Conservation (phyloP, 768 basidiomycete genomes). For the Pulveroboletus sp. region DNA sequence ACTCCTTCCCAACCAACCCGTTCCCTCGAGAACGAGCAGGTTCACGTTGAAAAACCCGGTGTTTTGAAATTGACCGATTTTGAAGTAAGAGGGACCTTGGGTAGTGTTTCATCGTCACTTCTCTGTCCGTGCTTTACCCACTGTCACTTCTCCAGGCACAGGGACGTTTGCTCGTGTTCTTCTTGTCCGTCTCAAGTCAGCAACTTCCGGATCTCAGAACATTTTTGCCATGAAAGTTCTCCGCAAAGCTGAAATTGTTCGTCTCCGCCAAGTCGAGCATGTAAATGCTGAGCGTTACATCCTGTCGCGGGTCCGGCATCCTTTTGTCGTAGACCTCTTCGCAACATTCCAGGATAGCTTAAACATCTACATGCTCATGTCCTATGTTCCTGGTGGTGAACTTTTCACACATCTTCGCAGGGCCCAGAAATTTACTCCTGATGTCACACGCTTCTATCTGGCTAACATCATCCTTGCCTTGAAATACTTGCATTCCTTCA, state of each 20-base stretch:
- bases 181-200: conserved; percentile 73
- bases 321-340: conserved; percentile 95
- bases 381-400: conserved; percentile 95
- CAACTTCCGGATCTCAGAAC: conserved; percentile 39
- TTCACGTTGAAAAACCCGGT: conserved; percentile 58
- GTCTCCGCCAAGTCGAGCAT: conserved; percentile 94
- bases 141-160: conserved; percentile 58
- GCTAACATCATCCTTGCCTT: conserved; percentile 94
- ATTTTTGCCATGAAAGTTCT: conserved; percentile 90
- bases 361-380: conserved; percentile 98
- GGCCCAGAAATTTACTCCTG: conserved; percentile 91
- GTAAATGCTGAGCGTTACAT: conserved; percentile 96
- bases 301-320: conserved; percentile 86
- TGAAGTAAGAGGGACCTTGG: conserved; percentile 75
- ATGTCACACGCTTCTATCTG: conserved; percentile 97
- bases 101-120: conserved; percentile 36
- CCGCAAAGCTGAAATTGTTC: conserved; percentile 81
- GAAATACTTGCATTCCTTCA: conserved; percentile 91
- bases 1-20: conserved; percentile 44
- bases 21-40: conserved; percentile 67
- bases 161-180: conserved; percentile 96
- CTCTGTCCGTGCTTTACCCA: conserved; percentile 3
- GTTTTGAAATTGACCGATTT: conserved; percentile 70
- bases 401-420: conserved; percentile 95
- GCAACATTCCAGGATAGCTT: conserved; percentile 93